Conservation (phyloP, 192 early-diverging fungal genomes). For the Backusella tuberculispora region DNA sequence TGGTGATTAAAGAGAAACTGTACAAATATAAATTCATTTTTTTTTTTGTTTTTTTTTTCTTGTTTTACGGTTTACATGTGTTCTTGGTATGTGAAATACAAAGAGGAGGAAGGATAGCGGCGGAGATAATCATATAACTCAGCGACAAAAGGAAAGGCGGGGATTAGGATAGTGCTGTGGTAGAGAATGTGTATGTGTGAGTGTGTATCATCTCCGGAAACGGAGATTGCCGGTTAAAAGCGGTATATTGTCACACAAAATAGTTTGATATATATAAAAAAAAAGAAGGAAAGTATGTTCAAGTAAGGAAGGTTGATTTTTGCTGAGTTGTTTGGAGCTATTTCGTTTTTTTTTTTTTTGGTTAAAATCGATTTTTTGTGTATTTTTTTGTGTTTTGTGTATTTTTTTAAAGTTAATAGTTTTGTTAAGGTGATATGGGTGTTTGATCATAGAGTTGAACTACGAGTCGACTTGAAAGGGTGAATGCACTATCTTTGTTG, state of each 20-base stretch:
- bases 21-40: not conserved
- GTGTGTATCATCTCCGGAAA: not conserved
- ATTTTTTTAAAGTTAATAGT: too few relatives aligned
- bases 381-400: not conserved
- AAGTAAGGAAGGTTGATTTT: conserved; percentile 10
- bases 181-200: not conserved
- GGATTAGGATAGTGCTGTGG: conserved; percentile 1
- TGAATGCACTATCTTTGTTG: conserved; percentile 24
- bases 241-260: conserved; percentile 10
- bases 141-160: conserved; percentile 12
- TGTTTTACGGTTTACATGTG: conserved; percentile 11
- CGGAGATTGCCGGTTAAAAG: conserved; percentile 12
- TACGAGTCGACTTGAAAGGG: conserved; percentile 29
- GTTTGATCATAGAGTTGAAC: conserved; percentile 36
- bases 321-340: not conserved
- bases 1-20: conserved; percentile 1
- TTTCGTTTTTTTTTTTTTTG: conserved; percentile 3
- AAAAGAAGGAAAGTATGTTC: conserved; percentile 1
- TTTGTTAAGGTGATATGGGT: conserved; percentile 29
- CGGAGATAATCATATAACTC: conserved; percentile 14
- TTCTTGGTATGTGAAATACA: conserved; percentile 7
- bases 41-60: too few relatives aligned
- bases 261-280: not conserved
- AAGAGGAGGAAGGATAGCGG: not conserved
- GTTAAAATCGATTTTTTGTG: not conserved